Percentiles rank a stretch among this genome's conserved stretches.
phyloP scores from a whole-genome alignment of 2,329 filamentous ascomycete species.

The Eutypella sp. region DNA sequence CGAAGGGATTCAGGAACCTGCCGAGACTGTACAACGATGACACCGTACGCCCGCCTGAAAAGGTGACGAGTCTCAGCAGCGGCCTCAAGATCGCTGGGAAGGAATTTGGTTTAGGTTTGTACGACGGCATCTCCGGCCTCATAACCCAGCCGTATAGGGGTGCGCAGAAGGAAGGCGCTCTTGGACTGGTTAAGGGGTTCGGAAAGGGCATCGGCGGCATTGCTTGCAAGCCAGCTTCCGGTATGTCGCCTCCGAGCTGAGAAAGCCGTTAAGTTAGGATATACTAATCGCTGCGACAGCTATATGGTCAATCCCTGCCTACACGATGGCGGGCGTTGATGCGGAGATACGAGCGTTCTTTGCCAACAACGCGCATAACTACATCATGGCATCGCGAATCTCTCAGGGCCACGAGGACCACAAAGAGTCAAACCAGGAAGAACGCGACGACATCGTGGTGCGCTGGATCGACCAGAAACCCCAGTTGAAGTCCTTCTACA shows the following conservation, averaged over 20 bases:
- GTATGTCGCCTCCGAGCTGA: too few species aligned
- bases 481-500: conserved; percentile 57
- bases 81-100: conserved; percentile 75
- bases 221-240: conserved; percentile 76
- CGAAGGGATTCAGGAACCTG: conserved; percentile 83
- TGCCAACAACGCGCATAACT: conserved; percentile 67
- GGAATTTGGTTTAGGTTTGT: conserved; percentile 72
- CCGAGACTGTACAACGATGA: conserved; percentile 82
- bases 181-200: conserved; percentile 71
- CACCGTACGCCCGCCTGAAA: conserved; percentile 71
- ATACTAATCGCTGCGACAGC: conserved; percentile 31
- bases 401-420: conserved; percentile 69
- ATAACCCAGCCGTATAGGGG: conserved; percentile 72
- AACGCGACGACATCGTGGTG: conserved; percentile 58
- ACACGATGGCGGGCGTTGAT: conserved; percentile 77
- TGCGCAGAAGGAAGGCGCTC: conserved; percentile 56
- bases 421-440: conserved; percentile 45
- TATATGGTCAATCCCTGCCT: conserved; percentile 69
- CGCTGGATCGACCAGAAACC: conserved; percentile 59
- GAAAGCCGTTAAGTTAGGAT: too few species aligned
- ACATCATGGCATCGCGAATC: conserved; percentile 73
- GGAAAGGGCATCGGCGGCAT: conserved; percentile 80
- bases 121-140: conserved; percentile 75
- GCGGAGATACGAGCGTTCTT: conserved; percentile 70
- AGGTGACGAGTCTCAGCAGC: conserved; percentile 71